phyloP scores from a whole-genome alignment of 2,329 filamentous ascomycete genomes.

The Cadophora gregata region DNA sequence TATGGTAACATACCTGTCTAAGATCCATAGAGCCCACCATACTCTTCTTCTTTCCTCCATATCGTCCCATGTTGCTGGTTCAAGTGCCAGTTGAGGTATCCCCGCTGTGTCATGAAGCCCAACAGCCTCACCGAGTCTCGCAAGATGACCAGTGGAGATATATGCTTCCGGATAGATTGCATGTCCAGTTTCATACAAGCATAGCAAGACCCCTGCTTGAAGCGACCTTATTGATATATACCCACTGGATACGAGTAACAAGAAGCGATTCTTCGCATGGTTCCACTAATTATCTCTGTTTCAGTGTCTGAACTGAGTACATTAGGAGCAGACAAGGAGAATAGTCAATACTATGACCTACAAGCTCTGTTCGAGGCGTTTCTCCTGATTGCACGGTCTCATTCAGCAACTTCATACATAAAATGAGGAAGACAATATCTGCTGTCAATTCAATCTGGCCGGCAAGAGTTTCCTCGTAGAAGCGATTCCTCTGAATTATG shows the following conservation, averaged over 20 bases:
- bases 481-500: constrained; percentile 38
- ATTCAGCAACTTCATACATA: constrained; percentile 42
- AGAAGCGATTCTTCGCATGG: constrained; percentile 39
- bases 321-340: not conserved
- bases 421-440: constrained; percentile 42
- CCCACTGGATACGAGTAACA: constrained; percentile 38
- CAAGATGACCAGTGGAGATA: constrained; percentile 35
- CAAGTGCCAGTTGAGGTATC: not conserved
- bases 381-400: not conserved
- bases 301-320: not conserved
- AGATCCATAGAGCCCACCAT: not conserved
- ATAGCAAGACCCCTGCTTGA: not conserved
- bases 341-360: not conserved
- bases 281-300: not conserved
- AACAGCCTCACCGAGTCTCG: not conserved
- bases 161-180: constrained; percentile 47
- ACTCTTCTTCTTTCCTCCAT: not conserved
- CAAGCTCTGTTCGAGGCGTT: constrained; percentile 24
- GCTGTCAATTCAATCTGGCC: constrained; percentile 35
- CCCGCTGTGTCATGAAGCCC: not conserved
- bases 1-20: not conserved
- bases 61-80: not conserved
- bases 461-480: constrained; percentile 34
- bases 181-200: constrained; percentile 44
- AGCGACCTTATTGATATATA: constrained; percentile 24